Evolutionary conservation across 2,329 filamentous ascomycete species (phyloP).

Genomic region (Nemania sp.): DNA sequence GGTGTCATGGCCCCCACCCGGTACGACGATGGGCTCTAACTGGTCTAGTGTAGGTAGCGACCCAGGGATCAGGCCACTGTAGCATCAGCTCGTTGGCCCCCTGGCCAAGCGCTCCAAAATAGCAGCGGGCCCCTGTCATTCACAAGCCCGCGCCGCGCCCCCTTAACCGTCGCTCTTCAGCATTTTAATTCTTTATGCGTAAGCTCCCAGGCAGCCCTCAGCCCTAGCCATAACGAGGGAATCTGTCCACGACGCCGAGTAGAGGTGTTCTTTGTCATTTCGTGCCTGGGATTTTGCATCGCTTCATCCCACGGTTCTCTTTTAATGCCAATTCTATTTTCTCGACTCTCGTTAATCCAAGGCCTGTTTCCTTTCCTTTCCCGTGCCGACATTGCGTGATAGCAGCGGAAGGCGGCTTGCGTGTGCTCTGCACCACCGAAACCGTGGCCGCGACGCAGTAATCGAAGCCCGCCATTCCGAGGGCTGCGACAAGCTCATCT

Average conservation of each 20-base stretch:
- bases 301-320: constrained; percentile 28
- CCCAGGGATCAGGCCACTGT: constrained; percentile 43
- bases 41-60: no score
- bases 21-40: no score
- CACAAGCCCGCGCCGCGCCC: constrained; percentile 13
- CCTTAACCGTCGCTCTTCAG: constrained; percentile 6
- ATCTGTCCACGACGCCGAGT: constrained; percentile 11
- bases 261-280: constrained; percentile 24
- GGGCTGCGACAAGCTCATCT: constrained; percentile 35
- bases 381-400: not conserved
- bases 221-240: constrained; percentile 12
- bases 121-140: constrained; percentile 19
- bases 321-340: constrained; percentile 47
- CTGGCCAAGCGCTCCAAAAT: constrained; percentile 18
- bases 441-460: constrained; percentile 16
- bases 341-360: constrained; percentile 46
- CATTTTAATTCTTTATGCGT: constrained; percentile 13
- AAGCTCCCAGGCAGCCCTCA: constrained; percentile 3
- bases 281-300: constrained; percentile 27
- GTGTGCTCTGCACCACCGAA: constrained; percentile 13
- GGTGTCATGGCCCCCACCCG: no score
- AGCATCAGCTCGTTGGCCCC: constrained; percentile 31
- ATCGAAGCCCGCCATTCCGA: constrained; percentile 5
- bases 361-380: constrained; percentile 29
- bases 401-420: no score